Evolutionary conservation across 768 basidiomycete genomes (phyloP).

Genomic region (Mycena latifolia): DNA sequence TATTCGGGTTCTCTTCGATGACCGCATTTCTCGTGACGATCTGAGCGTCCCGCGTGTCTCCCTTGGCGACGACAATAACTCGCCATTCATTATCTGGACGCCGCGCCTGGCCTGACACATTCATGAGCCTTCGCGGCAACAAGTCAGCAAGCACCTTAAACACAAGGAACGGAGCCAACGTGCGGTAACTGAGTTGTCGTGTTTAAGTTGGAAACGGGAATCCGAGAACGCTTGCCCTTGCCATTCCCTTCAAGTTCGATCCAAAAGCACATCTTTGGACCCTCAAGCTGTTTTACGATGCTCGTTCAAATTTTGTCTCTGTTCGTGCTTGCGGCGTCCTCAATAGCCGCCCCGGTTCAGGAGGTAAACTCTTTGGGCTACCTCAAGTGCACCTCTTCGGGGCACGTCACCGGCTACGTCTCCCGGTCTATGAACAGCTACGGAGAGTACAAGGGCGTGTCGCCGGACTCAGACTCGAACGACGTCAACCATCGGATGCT

Average conservation of each 20-base stretch:
- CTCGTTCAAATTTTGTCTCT: constrained; percentile 12
- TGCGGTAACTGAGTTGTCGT: too few relatives aligned
- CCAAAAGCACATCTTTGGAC: too few relatives aligned
- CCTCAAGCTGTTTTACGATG: constrained; percentile 2
- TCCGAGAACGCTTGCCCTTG: too few relatives aligned
- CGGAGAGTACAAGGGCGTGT: constrained; percentile 28
- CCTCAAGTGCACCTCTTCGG: constrained; percentile 6
- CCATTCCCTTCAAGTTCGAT: too few relatives aligned
- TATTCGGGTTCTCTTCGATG: neutral
- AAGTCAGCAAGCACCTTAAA: neutral
- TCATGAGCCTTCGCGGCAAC: neutral
- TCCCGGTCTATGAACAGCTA: constrained; percentile 8
- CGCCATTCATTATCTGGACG: too few relatives aligned
- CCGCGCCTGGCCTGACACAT: too few relatives aligned
- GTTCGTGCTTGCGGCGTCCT: constrained; percentile 3
- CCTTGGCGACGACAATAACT: neutral
- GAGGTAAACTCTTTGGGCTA: constrained; percentile 15
- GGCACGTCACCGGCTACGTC: constrained; percentile 19
- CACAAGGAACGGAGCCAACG: neutral
- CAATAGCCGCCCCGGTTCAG: neutral
- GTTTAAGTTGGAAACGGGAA: too few relatives aligned
- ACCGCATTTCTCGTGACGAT: neutral
- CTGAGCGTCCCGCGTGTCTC: neutral
- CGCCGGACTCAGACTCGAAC: constrained; percentile 13
- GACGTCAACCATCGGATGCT: constrained; percentile 26